Conservation (phyloP, 441 rosid genomes). For the Syzygium syzygioides region DNA sequence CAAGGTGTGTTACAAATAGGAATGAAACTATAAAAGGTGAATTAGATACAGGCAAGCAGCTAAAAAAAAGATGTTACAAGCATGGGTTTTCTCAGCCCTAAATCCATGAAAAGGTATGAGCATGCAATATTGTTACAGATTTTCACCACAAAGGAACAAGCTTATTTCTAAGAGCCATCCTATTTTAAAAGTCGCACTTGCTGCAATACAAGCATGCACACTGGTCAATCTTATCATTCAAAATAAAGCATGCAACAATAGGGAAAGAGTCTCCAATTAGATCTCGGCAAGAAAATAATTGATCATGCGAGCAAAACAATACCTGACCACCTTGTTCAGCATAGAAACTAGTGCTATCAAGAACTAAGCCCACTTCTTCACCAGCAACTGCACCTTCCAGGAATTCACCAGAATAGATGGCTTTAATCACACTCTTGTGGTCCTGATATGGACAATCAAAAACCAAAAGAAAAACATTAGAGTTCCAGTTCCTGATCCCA, state of each 20-base stretch:
- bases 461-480: not conserved
- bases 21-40: not conserved
- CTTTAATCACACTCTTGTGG: slow-evolving; percentile 64
- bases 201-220: not conserved
- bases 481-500: not conserved
- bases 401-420: slow-evolving; percentile 83
- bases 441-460: slow-evolving; percentile 31
- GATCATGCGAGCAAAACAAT: slow-evolving; percentile 3
- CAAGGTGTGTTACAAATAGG: not conserved
- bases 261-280: not conserved
- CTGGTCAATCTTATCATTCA: not conserved
- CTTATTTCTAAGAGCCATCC: not conserved
- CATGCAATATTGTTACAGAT: not conserved
- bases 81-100: not conserved
- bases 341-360: slow-evolving; percentile 85
- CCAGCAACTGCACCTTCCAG: slow-evolving; percentile 41
- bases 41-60: not conserved
- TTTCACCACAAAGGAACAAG: not conserved
- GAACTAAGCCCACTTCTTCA: slow-evolving; percentile 64
- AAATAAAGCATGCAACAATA: not conserved
- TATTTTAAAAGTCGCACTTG: not conserved
- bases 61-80: not conserved
- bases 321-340: slow-evolving; percentile 99
- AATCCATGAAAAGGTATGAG: not conserved
- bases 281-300: not conserved